These are phyloP conservation scores for Xerocomellus chrysenteron DNA, from an alignment of 768 basidiomycete species.

Conservation along the genomic window DNA sequence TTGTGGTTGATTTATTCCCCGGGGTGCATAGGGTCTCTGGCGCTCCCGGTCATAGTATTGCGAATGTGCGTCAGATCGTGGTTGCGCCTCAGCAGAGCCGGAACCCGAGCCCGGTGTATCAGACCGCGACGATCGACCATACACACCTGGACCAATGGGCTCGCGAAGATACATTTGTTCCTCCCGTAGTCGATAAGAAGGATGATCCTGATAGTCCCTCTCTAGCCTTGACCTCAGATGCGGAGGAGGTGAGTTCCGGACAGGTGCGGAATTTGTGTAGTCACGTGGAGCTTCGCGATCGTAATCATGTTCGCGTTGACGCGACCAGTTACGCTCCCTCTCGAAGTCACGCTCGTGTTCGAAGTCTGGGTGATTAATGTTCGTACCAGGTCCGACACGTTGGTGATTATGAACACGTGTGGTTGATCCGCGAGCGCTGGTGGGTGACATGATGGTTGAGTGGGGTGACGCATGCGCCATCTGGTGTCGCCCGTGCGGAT, in stretches of 20 bases:
- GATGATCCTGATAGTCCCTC: constrained; percentile 31
- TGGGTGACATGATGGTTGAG: constrained; percentile 35
- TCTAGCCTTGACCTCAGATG: constrained; percentile 40
- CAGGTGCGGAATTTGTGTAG: constrained; percentile 20
- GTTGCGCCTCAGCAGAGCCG: constrained; percentile 46
- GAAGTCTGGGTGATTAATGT: constrained; percentile 43
- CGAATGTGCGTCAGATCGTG: constrained; percentile 47
- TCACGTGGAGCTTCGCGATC: constrained; percentile 38
- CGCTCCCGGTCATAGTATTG: constrained; percentile 54
- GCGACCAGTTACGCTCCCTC: constrained; percentile 40
- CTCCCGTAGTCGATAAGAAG: constrained; percentile 31
- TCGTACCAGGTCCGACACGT: constrained; percentile 61
- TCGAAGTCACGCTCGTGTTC: constrained; percentile 47
- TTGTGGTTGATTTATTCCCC: constrained; percentile 44
- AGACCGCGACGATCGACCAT: constrained; percentile 48
- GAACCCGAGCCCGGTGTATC: constrained; percentile 60
- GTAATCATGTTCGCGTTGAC: constrained; percentile 44
- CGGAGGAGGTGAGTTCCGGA: constrained; percentile 44
- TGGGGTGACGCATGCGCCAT: constrained; percentile 36
- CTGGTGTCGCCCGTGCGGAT: constrained; percentile 31
- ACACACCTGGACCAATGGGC: constrained; percentile 29
- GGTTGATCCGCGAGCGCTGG: constrained; percentile 35
- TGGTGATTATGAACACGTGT: constrained; percentile 62
- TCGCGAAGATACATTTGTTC: constrained; percentile 32
- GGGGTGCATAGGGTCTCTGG: constrained; percentile 49